Percentiles rank a stretch among this genome's conserved stretches.
phyloP scores from a whole-genome alignment of 257 asterid genomes.

The Echium plantagineum region DNA sequence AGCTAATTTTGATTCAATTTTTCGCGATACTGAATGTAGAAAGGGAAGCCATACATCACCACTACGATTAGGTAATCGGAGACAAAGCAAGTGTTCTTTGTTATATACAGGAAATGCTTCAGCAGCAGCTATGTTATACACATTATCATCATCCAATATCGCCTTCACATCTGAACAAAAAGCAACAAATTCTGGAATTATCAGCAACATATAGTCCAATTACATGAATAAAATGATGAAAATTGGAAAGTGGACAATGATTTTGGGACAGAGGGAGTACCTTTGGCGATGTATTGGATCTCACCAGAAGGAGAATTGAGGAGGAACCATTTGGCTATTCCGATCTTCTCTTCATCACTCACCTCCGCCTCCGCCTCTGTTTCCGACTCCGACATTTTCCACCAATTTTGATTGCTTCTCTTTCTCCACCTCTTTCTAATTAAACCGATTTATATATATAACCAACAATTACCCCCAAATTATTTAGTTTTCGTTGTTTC shows the following conservation, averaged over 20 bases:
- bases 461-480: too few species aligned
- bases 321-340: constrained; percentile 94
- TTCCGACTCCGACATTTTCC: constrained; percentile 61
- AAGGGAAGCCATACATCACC: constrained; percentile 56
- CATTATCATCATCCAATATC: constrained; percentile 57
- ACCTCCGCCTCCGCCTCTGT: constrained; percentile 48
- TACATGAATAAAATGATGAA: not conserved
- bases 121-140: constrained; percentile 46
- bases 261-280: constrained; percentile 16
- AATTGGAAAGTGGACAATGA: not conserved
- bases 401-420: not conserved
- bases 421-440: too few species aligned
- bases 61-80: constrained; percentile 74
- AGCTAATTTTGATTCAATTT: too few species aligned
- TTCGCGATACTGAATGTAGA: too few species aligned
- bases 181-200: not conserved
- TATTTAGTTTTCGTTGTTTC: too few species aligned
- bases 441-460: too few species aligned
- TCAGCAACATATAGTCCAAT: not conserved
- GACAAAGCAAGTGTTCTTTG: constrained; percentile 78
- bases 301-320: constrained; percentile 95
- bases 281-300: constrained; percentile 88
- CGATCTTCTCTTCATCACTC: constrained; percentile 63
- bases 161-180: constrained; percentile 47
- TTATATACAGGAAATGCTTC: constrained; percentile 87